Evolutionary conservation across 805 yeast genomes (phyloP).

Genomic region (Sungouiella thailandica): DNA sequence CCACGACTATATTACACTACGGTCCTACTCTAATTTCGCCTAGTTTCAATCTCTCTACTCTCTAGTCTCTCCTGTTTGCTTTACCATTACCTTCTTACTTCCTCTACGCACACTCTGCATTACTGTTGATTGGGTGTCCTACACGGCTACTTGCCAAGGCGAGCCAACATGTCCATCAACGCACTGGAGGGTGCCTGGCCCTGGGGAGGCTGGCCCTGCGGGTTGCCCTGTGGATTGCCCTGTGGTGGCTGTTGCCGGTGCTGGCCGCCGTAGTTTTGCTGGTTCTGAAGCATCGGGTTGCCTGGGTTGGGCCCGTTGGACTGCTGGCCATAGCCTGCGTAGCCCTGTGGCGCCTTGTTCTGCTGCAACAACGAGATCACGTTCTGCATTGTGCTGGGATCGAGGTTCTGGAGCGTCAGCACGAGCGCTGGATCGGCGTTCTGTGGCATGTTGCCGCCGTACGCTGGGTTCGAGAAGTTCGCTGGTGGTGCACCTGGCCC

Average conservation of each 20-base stretch:
- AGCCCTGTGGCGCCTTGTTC: constrained; percentile 5
- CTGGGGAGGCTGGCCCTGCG: constrained; percentile 5
- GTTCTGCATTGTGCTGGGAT: constrained; percentile 30
- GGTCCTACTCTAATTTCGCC: too few relatives aligned
- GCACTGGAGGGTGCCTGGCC: constrained; percentile 14
- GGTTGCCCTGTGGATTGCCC: constrained; percentile 5
- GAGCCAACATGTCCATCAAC: constrained; percentile 34
- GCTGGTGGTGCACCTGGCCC: neutral
- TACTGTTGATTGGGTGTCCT: too few relatives aligned
- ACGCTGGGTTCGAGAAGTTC: neutral
- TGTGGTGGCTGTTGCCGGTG: constrained; percentile 2
- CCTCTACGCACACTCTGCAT: too few relatives aligned
- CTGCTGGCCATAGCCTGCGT: neutral
- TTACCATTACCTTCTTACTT: too few relatives aligned
- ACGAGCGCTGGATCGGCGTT: constrained; percentile 7
- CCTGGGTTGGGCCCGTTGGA: constrained; percentile 1
- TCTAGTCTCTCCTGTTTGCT: too few relatives aligned
- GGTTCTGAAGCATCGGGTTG: neutral
- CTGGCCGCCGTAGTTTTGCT: constrained; percentile 1
- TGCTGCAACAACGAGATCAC: constrained; percentile 25
- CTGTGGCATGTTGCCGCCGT: neutral
- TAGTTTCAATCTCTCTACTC: too few relatives aligned
- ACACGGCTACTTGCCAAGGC: constrained; percentile 29
- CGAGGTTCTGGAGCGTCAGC: constrained; percentile 21
- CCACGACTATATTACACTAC: too few relatives aligned